These are phyloP conservation scores for Pilasporangium apinafurcum DNA, from an alignment of 352 stramenopile genomes.

Conservation along the genomic window DNA sequence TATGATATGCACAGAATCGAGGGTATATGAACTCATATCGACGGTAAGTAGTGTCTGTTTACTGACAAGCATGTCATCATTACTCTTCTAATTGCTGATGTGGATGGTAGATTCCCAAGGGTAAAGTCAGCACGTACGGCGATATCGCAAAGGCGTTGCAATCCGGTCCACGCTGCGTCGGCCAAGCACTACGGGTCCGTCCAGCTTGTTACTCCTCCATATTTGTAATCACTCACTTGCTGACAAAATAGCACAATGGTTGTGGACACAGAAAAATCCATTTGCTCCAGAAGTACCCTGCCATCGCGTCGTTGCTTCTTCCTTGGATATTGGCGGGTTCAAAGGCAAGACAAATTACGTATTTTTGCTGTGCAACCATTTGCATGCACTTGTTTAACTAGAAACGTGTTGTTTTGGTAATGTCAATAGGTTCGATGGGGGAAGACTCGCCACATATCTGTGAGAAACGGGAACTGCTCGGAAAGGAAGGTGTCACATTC, in stretches of 20 bases:
- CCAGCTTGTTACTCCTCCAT: neutral
- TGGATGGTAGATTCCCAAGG: slow-evolving; percentile 43
- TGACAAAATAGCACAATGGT: too few relatives aligned
- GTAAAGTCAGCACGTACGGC: slow-evolving; percentile 80
- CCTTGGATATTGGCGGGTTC: slow-evolving; percentile 69
- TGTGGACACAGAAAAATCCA: slow-evolving; percentile 55
- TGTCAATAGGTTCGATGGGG: slow-evolving; percentile 35
- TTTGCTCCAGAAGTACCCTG: slow-evolving; percentile 75
- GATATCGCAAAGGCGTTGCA: slow-evolving; percentile 48
- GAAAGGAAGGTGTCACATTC: slow-evolving; percentile 61
- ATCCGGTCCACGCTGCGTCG: slow-evolving; percentile 66
- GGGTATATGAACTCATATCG: slow-evolving; percentile 77
- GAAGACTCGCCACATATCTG: slow-evolving; percentile 52
- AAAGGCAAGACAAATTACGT: slow-evolving; percentile 57
- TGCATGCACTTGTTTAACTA: neutral
- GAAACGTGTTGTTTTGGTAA: neutral
- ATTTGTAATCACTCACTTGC: neutral
- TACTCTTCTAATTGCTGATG: neutral
- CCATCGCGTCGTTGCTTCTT: slow-evolving; percentile 67
- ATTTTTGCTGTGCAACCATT: too few relatives aligned
- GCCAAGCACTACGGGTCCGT: slow-evolving; percentile 68
- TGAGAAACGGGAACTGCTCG: slow-evolving; percentile 60
- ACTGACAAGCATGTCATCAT: neutral
- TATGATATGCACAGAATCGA: slow-evolving; percentile 32
- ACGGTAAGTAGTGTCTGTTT: slow-evolving; percentile 20